Base-by-base conservation (phyloP, 176 grass and related monocot genomes). In the Triticum turgidum region DNA sequence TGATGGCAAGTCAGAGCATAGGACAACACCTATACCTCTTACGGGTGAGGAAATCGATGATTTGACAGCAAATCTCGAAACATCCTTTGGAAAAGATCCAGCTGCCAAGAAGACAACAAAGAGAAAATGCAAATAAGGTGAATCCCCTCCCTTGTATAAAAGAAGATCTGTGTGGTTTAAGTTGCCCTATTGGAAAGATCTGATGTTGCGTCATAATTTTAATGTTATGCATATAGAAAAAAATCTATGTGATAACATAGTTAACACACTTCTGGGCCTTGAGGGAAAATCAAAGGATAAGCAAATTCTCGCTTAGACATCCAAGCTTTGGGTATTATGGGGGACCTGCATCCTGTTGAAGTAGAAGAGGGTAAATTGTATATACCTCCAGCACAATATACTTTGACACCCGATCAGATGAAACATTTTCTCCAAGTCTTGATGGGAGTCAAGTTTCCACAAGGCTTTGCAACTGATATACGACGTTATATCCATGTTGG, bases 391-490 rank as follows among this genome's bases (percentile, higher is more conserved):
- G 44, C 73, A 54, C 14, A 5, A 18, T 76, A 20, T 54, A 30
- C 25, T 20, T 15, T 76, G 14, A 52, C 14, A 32, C 13, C 12
- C 3, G 47, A 49, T 1, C 13, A 76, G 3, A 76, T 32, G 47
- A 20, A 54, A 32, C 5, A 22, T 1, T 59, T 78, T 61, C 35
- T 15, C 4, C 15, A 78, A 61, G 17, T 78, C 34, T 21, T 78
- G 30, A 78, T 61, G 5, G 76, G 45, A 51, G 45, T 52, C 4
- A 76, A 52, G 14, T 76, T 76, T 4, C 37, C 68, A 11, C 3
- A 72, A 42, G 73, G 73, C 21, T 78, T 61, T 61, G 76, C 76
- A 78, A 5, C 52, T 61, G 30, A 78, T 61, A 59, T 78, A 22
- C 14, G 30, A 0, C 1, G 51, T 35, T 34, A 61, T 78, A 52